A percentile compares a stretch with the other conserved stretches of the same genome.
Conservation (phyloP, 2,329 filamentous ascomycete species). For the Pezicula rhizophila region DNA sequence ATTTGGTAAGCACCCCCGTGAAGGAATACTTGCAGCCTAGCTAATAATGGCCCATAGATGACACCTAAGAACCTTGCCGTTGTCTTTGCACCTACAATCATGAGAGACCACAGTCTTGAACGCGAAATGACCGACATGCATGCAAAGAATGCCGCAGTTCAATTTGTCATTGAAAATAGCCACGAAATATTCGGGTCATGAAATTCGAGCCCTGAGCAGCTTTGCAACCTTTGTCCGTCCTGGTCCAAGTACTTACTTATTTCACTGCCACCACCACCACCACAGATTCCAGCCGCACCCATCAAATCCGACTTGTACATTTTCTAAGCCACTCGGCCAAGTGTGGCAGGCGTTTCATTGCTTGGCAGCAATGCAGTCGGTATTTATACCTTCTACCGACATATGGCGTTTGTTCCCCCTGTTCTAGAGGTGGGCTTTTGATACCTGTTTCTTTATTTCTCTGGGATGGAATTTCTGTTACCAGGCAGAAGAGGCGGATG, state of each 20-base stretch:
- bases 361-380: conserved; percentile 6
- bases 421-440: background rate
- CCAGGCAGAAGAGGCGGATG: background rate
- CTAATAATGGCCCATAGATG: conserved; percentile 55
- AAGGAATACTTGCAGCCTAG: background rate
- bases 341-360: conserved; percentile 14
- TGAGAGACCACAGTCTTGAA: conserved; percentile 84
- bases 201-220: background rate
- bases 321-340: conserved; percentile 2
- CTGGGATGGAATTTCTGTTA: conserved; percentile 1
- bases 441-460: conserved; percentile 3
- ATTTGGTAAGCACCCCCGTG: conserved; percentile 55
- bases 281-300: background rate
- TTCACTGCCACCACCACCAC: background rate
- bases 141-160: conserved; percentile 83
- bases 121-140: conserved; percentile 96
- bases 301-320: conserved; percentile 11
- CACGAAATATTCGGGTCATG: conserved; percentile 63
- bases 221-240: no score
- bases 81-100: conserved; percentile 95
- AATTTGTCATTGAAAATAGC: conserved; percentile 89
- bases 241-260: background rate
- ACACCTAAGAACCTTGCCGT: conserved; percentile 93
- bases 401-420: conserved; percentile 8
- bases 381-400: conserved; percentile 3